Base-by-base conservation (phyloP, 148 eudicot genomes). In the Diospyros lotus region DNA sequence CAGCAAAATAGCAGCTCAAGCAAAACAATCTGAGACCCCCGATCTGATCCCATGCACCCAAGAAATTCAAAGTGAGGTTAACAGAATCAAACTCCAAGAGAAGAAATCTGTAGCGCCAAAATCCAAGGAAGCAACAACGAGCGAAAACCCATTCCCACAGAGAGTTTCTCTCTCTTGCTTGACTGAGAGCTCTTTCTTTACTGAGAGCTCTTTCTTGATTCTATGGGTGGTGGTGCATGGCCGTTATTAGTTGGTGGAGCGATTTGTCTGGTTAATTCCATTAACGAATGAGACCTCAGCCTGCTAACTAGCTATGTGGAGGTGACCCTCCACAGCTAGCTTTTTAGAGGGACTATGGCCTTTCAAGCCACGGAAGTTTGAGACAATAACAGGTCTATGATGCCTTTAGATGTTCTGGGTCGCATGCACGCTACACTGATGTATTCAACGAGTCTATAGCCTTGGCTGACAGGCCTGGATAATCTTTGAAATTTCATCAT, bases 401-500 rank as follows among this genome's bases (percentile, higher is more conserved):
- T 68, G 71, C 52, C 53, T 11, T 44, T 68, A 68, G 71, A 68
- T 68, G 71, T 46, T 68, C 41, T 60, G 42, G 64, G 64, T 40
- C 64, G 64, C 64, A 60, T 2, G 64, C 42, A 40, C 64, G 41
- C 64, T 60, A 60, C 64, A 60, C 42, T 60, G 64, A 60, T 60
- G 64, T 60, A 60, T 60, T 60, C 64, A 60, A 60, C 64, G 64
- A 60, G 64, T 60, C 64, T 60, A 60, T 60, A 60, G 64, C 64
- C 64, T 60, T 60, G 64, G 75, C 79, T 76, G 76, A 75, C 82
- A 79, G 66, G 86, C 77, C 84, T 80, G 84, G 85, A 83, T 82
- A 82, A 85, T 85, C 84, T 85, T 85, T 80, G 80, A 85, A 85
- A 85, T 82, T 85, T 85, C 86, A 82, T 85, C 84, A 79, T 85